These are phyloP conservation scores for Allium fistulosum DNA, from an alignment of 106 monocot genomes.

Conservation along the genomic window DNA sequence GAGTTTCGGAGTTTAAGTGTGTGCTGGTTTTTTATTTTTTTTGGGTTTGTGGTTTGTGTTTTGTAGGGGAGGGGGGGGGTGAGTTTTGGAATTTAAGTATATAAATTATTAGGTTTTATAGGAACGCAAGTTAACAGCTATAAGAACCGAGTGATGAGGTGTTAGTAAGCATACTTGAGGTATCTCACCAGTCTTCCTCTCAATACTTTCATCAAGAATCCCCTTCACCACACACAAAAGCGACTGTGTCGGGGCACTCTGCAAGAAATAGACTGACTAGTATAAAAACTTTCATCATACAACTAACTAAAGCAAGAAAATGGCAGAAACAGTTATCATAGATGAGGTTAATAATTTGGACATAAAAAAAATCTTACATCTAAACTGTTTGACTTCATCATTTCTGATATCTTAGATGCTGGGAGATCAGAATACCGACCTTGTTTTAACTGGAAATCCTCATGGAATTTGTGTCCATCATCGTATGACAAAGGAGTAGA, in stretches of 20 bases:
- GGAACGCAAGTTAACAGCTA: no score
- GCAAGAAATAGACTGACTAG: constrained; percentile 5
- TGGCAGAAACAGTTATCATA: background rate
- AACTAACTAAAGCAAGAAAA: background rate
- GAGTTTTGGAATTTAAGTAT: no score
- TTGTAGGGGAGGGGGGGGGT: no score
- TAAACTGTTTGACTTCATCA: constrained; percentile 34
- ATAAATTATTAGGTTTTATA: no score
- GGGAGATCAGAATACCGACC: constrained; percentile 34
- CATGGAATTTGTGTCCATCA: constrained; percentile 26
- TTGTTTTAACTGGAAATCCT: constrained; percentile 31
- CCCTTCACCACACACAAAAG: constrained; percentile 47
- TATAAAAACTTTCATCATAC: background rate
- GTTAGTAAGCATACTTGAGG: constrained; percentile 58
- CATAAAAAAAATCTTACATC: constrained; percentile 24
- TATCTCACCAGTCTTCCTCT: constrained; percentile 66
- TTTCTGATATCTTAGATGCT: constrained; percentile 41
- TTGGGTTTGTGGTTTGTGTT: no score
- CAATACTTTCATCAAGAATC: constrained; percentile 71
- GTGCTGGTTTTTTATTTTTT: no score
- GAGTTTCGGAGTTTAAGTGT: no score
- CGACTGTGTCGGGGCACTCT: constrained; percentile 68
- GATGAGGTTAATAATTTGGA: background rate
- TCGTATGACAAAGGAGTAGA: constrained; percentile 12
- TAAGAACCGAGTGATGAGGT: no score